A percentile compares a stretch with the other conserved stretches of the same genome.
Conservation (phyloP, 2,329 filamentous ascomycete genomes). For the Aspergillus novoparasiticus region DNA sequence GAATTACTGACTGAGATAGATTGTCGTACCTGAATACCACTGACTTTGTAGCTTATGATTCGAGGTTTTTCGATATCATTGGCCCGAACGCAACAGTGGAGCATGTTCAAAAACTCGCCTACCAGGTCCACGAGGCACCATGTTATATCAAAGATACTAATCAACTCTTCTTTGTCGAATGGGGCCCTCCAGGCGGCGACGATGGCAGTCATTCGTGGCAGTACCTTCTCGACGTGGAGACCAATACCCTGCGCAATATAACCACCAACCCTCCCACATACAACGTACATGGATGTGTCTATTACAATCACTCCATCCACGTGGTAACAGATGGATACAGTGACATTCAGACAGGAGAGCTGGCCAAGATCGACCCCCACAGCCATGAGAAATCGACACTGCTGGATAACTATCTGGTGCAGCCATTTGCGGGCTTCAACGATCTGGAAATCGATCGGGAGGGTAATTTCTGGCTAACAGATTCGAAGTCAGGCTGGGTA, state of each 20-base stretch:
- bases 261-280: slow-evolving; percentile 11
- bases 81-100: slow-evolving; percentile 13
- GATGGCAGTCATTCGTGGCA: slow-evolving; percentile 15
- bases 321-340: slow-evolving; percentile 11
- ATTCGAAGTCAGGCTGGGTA: slow-evolving; percentile 14
- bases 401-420: slow-evolving; percentile 14
- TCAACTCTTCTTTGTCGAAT: slow-evolving; percentile 19
- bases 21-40: slow-evolving; percentile 11
- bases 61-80: slow-evolving; percentile 14
- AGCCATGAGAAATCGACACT: slow-evolving; percentile 7
- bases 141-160: slow-evolving; percentile 15
- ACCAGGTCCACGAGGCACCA: slow-evolving; percentile 12
- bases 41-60: slow-evolving; percentile 17
- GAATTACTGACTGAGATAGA: not conserved
- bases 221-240: slow-evolving; percentile 14
- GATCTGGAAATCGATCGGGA: slow-evolving; percentile 14
- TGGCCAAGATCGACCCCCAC: slow-evolving; percentile 9
- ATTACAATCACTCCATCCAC: slow-evolving; percentile 12
- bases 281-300: slow-evolving; percentile 14
- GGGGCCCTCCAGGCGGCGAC: slow-evolving; percentile 15
- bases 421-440: slow-evolving; percentile 16
- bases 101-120: slow-evolving; percentile 14
- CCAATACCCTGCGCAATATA: slow-evolving; percentile 9
- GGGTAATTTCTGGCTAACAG: slow-evolving; percentile 17
- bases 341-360: slow-evolving; percentile 4